These are phyloP conservation scores for Kazachstania sp. DNA, from an alignment of 1,139 yeast species.

Conservation along the genomic window DNA sequence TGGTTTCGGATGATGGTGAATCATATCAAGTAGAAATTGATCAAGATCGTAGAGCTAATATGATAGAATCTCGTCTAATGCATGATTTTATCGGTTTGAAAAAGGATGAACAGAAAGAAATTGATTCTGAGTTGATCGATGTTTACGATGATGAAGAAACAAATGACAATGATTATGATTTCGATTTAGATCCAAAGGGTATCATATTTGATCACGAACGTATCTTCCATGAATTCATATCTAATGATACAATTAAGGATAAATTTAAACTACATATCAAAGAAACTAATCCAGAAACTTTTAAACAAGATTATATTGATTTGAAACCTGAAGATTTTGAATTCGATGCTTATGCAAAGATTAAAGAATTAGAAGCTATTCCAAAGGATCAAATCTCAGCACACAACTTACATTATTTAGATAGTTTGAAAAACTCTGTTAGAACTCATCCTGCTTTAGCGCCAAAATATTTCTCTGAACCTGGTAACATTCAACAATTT, in stretches of 20 bases:
- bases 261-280: constrained; percentile 9
- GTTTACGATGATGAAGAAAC: not conserved
- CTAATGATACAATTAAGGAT: constrained; percentile 7
- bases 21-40: constrained; percentile 14
- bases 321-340: constrained; percentile 19
- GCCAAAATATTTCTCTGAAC: constrained; percentile 13
- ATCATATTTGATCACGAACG: constrained; percentile 16
- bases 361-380: constrained; percentile 17
- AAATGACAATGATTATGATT: constrained; percentile 1
- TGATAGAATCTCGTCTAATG: constrained; percentile 19
- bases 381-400: constrained; percentile 6
- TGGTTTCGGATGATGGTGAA: constrained; percentile 12
- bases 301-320: constrained; percentile 12
- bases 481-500: constrained; percentile 20
- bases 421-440: constrained; percentile 20
- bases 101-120: not conserved
- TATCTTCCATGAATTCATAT: constrained; percentile 13
- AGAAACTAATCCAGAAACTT: constrained; percentile 7
- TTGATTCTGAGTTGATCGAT: not conserved
- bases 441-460: constrained; percentile 9
- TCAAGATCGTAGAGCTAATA: constrained; percentile 10
- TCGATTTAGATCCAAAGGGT: constrained; percentile 7
- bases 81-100: constrained; percentile 5
- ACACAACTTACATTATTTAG: constrained; percentile 22
- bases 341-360: constrained; percentile 20